Evolutionary conservation across 495 filamentous ascomycete species (phyloP), one percentile per base, ranked within the genome.

Genomic region (Penicillium psychrofluorescens): DNA sequence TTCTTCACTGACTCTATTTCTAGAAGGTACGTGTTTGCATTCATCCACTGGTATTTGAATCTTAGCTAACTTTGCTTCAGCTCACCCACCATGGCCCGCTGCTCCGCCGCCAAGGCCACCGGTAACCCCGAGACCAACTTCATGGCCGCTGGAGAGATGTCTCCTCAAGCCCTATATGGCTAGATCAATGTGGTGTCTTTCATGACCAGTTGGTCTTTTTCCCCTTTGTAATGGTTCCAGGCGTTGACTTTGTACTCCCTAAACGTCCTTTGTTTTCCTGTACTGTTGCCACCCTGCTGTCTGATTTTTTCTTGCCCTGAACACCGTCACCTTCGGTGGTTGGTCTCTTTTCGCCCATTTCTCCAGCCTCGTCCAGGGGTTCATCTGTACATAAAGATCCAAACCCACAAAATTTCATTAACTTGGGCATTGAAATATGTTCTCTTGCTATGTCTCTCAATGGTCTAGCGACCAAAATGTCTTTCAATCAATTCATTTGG

Each of bases 1-100:
- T 98, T 85, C 70, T 95, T 98, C 62, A 98, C 92, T 48, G 92
- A 98, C 64, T 78, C 82, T 14, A 96, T 98, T 59, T 92, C 88
- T 9, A 83, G 94, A 74, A 94, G 88, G 88, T 90, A 68, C 59
- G 78, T 60, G 13, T n/a, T 32, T 32, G 38, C 9, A 10, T 39
- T 35, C 11, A 12, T 49, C 30, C 32, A 14, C 10, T 29, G 3
- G 4, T 13, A 29, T 32, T 40, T 36, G 38, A 33, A 57, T 58
- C 48, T 65, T 78, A 52, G 67, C 34, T 36, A 13, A 31, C 29
- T 45, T 27, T 9, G 39, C 11, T 45, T 9, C 52, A 94, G 88
- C 68, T 95, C 88, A 38, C 88, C 91, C 30, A 98, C 92, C 29
- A 98, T 98, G 92, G 90, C 92, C 27, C 80, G 92, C 54, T 95